Base-by-base conservation (phyloP, 2,329 filamentous ascomycete genomes). In the Fusarium mexicanum region DNA sequence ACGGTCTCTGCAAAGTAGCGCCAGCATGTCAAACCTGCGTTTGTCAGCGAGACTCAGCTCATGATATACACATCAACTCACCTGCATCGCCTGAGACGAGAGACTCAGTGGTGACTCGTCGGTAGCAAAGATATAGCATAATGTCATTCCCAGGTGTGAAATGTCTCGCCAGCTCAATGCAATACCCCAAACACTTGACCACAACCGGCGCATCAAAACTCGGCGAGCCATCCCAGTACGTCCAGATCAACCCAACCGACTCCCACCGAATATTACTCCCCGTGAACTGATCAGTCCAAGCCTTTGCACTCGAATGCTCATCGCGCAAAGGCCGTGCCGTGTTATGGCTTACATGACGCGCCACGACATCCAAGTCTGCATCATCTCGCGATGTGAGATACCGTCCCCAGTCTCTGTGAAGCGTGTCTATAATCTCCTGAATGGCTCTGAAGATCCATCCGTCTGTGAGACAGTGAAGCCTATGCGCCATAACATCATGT, bases 201-300 rank as follows among this genome's bases (percentile, higher is more conserved):
- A 73, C 58, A 8, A 24, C 70, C 3, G 67, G 24, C 6, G 58
- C 46, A 16, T 66, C 61, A 5, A 31, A 44, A 5, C 48, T 48
- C 11, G 61, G 60, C 12, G 43, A 57, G 1, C 64, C 53, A 53
- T 75, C 67, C 69, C 76, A 77, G 20, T 77, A 73, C 0, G 77
- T 68, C 78, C 75, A 86, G 4, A 85, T 72, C 17, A 86, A 60
- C 0, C 84, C 85, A 3, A 87, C 61, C 0, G 83, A 81, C 60
- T 87, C 85, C 85, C 85, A 87, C 2, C 85, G 80, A 26, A 85
- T 75, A 22, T 81, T 82, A 0, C 69, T 67, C 0, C 84, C 84
- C 0, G 78, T 79, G 54, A 86, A 84, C 41, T 85, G 83, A 5
- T 73, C 76, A 2, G 83, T 72, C 84, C 84, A 87, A n/a, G 75